A percentile compares a stretch with the other conserved stretches of the same genome.
These are phyloP conservation scores for Brasenia schreberi DNA, from an alignment of 164 flowering plant species.

Conservation along the genomic window DNA sequence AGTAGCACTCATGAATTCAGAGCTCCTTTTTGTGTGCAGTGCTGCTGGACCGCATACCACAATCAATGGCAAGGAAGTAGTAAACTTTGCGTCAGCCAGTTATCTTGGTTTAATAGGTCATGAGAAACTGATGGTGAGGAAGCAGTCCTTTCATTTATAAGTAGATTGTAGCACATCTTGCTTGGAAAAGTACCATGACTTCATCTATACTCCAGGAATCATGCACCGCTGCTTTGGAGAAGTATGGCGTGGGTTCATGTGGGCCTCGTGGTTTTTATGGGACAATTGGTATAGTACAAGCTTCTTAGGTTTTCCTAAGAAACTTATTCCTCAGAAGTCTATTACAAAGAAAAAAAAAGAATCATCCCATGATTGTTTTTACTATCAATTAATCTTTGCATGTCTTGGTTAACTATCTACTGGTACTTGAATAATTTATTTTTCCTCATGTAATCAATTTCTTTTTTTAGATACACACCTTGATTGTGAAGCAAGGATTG, in stretches of 20 bases:
- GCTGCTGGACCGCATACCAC: constrained; percentile 85
- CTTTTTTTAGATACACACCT: constrained; percentile 76
- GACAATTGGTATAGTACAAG: constrained; percentile 50
- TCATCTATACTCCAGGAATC: constrained; percentile 45
- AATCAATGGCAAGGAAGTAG: constrained; percentile 75
- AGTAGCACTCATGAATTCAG: neutral
- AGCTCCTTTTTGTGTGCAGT: constrained; percentile 27
- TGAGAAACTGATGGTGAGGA: constrained; percentile 56
- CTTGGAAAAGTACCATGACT: neutral
- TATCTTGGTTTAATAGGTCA: constrained; percentile 91
- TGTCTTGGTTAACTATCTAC: neutral
- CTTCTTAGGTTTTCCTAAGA: neutral
- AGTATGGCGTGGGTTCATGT: constrained; percentile 98
- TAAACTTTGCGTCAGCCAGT: constrained; percentile 91
- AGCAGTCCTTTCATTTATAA: neutral
- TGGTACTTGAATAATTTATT: neutral
- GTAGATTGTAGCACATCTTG: neutral
- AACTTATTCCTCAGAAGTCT: neutral
- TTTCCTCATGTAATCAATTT: constrained; percentile 1
- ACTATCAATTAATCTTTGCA: neutral
- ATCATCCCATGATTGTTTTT: neutral
- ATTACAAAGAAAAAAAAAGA: neutral
- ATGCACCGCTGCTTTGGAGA: constrained; percentile 79
- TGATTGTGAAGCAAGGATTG: constrained; percentile 91
- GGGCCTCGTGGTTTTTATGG: constrained; percentile 99